A percentile compares a stretch with the other conserved stretches of the same genome.
Conservation (phyloP, 305 asterid genomes). For the Fraxinus sp. region DNA sequence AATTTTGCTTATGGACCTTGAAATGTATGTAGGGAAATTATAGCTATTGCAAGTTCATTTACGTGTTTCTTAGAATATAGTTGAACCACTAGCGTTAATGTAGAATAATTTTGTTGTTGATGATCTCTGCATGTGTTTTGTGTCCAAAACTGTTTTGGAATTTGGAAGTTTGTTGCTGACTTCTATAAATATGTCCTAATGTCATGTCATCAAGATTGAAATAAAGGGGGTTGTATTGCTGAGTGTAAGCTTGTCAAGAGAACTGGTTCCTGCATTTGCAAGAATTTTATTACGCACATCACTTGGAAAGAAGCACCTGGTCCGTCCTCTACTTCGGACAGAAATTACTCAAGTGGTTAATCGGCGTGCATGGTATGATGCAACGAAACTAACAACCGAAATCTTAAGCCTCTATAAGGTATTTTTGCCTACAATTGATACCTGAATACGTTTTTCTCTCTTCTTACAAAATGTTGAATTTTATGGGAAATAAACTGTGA, state of each 20-base stretch:
- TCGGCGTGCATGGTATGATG: conserved; percentile 95
- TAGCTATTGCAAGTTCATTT: not conserved
- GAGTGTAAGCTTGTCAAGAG: conserved; percentile 79
- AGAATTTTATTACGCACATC: conserved; percentile 84
- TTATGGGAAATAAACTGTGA: not conserved
- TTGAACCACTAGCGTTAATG: not conserved
- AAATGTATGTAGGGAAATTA: not conserved
- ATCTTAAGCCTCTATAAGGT: conserved; percentile 81
- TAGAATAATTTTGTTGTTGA: not conserved
- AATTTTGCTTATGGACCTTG: not conserved
- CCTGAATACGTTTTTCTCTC: not conserved
- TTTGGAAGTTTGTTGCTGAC: conserved; percentile 19
- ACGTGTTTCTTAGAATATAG: not conserved
- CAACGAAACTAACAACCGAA: conserved; percentile 76
- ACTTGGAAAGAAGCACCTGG: conserved; percentile 83
- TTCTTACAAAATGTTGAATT: not conserved
- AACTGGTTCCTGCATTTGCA: conserved; percentile 88
- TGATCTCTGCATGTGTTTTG: not conserved
- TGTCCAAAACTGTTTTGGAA: conserved; percentile 1
- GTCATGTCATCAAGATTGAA: conserved; percentile 54
- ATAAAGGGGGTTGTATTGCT: conserved; percentile 81
- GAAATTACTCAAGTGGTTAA: conserved; percentile 95
- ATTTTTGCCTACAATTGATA: conserved; percentile 19
- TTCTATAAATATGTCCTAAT: not conserved
- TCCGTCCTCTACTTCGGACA: conserved; percentile 86